Percentiles rank a stretch among this genome's conserved stretches.
These are phyloP conservation scores for Fusarium begoniae DNA, from an alignment of 2,329 filamentous ascomycete species.

Conservation along the genomic window DNA sequence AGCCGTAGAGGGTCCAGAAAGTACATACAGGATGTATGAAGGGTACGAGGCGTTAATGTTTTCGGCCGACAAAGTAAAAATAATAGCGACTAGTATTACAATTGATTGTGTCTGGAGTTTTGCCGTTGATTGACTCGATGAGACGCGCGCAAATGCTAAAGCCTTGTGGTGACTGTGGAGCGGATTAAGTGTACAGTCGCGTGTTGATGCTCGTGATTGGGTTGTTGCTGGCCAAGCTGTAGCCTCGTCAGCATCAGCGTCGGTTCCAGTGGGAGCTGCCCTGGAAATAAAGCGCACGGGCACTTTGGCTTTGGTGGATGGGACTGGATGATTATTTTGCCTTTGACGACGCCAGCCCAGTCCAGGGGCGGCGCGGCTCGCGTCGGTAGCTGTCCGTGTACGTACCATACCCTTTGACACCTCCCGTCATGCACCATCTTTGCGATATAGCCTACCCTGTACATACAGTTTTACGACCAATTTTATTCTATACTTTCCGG, in stretches of 20 bases:
- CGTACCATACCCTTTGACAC: background rate
- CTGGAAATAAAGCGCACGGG: slow-evolving; percentile 7
- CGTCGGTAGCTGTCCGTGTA: background rate
- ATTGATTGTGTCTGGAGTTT: slow-evolving; percentile 14
- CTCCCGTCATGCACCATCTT: background rate
- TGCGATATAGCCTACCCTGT: background rate
- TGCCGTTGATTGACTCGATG: slow-evolving; percentile 4
- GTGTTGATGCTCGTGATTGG: slow-evolving; percentile 34
- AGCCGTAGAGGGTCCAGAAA: background rate
- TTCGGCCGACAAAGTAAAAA: slow-evolving; percentile 2
- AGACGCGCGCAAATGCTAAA: slow-evolving; percentile 28
- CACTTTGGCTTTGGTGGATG: background rate
- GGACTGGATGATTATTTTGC: background rate
- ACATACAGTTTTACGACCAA: background rate
- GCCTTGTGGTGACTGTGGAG: slow-evolving; percentile 33
- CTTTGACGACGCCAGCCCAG: background rate
- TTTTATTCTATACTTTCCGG: background rate
- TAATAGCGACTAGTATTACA: slow-evolving; percentile 6
- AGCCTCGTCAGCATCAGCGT: slow-evolving; percentile 13
- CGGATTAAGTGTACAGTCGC: slow-evolving; percentile 23
- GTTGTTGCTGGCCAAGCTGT: background rate
- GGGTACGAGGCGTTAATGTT: slow-evolving; percentile 20
- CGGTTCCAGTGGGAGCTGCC: background rate
- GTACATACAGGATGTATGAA: slow-evolving; percentile 22
- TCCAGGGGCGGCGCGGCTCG: slow-evolving; percentile 6